phyloP scores from a whole-genome alignment of 768 basidiomycete genomes.

The Lentinula edodes region DNA sequence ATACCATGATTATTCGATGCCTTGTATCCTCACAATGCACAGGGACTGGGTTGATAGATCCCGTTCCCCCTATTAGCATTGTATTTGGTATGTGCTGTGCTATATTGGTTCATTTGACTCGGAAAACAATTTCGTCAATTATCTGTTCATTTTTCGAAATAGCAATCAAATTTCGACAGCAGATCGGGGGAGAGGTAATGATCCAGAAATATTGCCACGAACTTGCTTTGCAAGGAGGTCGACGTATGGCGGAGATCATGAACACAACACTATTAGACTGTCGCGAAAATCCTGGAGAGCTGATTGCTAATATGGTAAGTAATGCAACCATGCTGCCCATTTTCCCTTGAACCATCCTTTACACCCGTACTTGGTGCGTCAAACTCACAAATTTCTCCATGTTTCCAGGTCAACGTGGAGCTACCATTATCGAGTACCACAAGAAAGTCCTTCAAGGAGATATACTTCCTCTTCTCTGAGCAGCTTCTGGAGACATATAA shows the following conservation, averaged over 20 bases:
- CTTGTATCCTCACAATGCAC: not conserved
- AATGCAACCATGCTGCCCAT: not conserved
- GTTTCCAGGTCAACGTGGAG: conserved; percentile 32
- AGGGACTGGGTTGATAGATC: conserved; percentile 60
- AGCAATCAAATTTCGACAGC: conserved; percentile 76
- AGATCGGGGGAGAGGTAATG: conserved; percentile 75
- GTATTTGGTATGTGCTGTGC: conserved; percentile 31
- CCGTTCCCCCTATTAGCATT: conserved; percentile 44
- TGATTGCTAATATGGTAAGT: conserved; percentile 71
- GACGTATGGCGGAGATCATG: conserved; percentile 54
- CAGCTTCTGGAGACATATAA: conserved; percentile 30
- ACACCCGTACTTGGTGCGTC: no score
- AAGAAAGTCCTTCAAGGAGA: conserved; percentile 12
- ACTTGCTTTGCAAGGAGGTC: conserved; percentile 66
- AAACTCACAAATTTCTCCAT: no score
- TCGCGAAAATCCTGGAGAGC: conserved; percentile 31
- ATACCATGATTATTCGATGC: not conserved
- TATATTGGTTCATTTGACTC: no score
- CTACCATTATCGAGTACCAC: conserved; percentile 29
- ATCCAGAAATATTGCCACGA: conserved; percentile 72
- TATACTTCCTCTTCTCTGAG: conserved; percentile 20
- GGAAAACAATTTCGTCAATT: no score
- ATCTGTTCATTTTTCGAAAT: not conserved
- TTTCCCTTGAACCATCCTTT: not conserved
- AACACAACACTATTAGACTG: conserved; percentile 65